Conservation (phyloP, 2,329 filamentous ascomycete genomes). For the Aspergillus fischeri region DNA sequence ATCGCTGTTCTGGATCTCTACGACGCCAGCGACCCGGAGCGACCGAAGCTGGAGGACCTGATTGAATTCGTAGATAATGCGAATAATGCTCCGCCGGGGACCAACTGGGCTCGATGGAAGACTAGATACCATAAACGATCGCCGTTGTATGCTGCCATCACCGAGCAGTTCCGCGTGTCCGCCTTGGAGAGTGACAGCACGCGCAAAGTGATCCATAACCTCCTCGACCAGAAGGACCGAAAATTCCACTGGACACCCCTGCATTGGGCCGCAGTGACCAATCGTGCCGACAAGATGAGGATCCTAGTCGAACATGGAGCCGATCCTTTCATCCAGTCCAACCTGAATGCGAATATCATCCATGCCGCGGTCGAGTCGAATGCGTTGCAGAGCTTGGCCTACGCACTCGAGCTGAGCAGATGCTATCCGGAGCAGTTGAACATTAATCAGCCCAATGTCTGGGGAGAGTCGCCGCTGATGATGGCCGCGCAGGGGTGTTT, state of each 20-base stretch:
- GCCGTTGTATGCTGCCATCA: neutral
- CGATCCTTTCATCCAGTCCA: neutral
- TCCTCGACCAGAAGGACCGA: neutral
- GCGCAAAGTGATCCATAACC: neutral
- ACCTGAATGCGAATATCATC: neutral
- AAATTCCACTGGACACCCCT: neutral
- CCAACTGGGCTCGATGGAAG: neutral
- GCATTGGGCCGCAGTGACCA: neutral
- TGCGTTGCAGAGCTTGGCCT: neutral
- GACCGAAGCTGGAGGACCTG: neutral
- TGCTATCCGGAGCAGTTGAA: neutral
- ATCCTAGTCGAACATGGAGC: neutral
- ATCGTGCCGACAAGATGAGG: neutral
- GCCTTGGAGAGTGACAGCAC: neutral
- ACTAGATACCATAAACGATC: neutral
- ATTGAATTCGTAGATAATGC: neutral
- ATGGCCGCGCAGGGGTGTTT: neutral
- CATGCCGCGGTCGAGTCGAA: neutral
- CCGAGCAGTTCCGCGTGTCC: neutral
- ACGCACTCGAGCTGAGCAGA: neutral
- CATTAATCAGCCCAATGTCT: neutral
- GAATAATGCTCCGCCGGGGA: neutral
- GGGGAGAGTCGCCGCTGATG: neutral
- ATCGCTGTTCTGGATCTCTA: neutral
- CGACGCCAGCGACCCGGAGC: neutral